A percentile compares a stretch with the other conserved stretches of the same genome.
Evolutionary conservation across 2,329 filamentous ascomycete genomes (phyloP).

Genomic region (Penicillium palitans): DNA sequence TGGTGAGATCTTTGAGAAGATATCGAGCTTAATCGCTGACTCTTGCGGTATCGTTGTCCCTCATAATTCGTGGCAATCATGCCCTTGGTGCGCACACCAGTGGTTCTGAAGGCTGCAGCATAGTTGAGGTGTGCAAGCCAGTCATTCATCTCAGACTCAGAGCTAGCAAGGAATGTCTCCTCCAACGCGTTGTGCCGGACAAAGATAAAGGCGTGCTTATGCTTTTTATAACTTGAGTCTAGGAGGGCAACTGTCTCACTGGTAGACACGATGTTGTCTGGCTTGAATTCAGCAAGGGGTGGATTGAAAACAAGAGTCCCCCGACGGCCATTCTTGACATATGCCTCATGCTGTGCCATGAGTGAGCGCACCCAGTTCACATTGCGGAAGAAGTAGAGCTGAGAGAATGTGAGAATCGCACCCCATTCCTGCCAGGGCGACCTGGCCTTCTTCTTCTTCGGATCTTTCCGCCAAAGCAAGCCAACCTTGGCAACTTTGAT

Average conservation of each 20-base stretch:
- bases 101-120: constrained; percentile 87
- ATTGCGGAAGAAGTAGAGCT: constrained; percentile 95
- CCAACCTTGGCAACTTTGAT: constrained; percentile 98
- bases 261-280: constrained; percentile 89
- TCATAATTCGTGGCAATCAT: constrained; percentile 83
- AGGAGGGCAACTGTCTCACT: constrained; percentile 86
- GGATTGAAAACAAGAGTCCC: constrained; percentile 86
- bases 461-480: constrained; percentile 88
- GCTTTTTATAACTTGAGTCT: constrained; percentile 82
- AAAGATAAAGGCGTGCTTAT: constrained; percentile 93
- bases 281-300: constrained; percentile 86
- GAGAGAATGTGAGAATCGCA: constrained; percentile 91
- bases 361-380: constrained; percentile 87
- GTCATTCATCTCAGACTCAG: constrained; percentile 89
- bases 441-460: constrained; percentile 87
- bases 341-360: constrained; percentile 82
- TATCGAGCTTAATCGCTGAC: constrained; percentile 62
- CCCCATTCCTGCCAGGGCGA: constrained; percentile 99
- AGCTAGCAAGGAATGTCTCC: constrained; percentile 87
- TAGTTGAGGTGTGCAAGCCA: constrained; percentile 97
- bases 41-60: constrained; percentile 64
- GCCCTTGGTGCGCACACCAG: constrained; percentile 85
- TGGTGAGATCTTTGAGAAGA: constrained; percentile 62
- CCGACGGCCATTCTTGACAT: constrained; percentile 74
- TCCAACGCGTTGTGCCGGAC: constrained; percentile 83